Percentiles rank a stretch among this genome's conserved stretches.
Conservation (phyloP, 2,329 filamentous ascomycete species). For the Exophiala spinifera region DNA sequence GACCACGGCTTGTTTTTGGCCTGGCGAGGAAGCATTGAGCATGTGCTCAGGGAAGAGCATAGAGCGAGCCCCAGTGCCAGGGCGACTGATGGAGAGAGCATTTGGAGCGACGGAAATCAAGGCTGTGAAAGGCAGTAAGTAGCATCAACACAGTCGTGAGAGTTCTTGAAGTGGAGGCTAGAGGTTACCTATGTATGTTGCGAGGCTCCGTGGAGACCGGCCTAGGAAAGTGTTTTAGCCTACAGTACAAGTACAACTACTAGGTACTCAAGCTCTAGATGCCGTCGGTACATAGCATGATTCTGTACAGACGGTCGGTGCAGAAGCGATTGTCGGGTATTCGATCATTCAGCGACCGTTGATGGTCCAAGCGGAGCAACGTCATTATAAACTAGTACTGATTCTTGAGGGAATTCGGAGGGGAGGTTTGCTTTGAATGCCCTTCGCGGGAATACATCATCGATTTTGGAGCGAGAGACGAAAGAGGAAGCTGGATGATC, state of each 20-base stretch:
- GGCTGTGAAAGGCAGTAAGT: neutral
- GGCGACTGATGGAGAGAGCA: neutral
- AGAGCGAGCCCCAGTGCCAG: neutral
- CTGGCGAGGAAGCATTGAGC: constrained; percentile 5
- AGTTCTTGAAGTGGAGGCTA: too few relatives aligned
- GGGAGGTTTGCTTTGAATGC: too few relatives aligned
- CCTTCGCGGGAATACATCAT: neutral
- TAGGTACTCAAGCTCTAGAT: neutral
- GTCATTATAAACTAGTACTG: neutral
- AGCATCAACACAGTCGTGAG: neutral
- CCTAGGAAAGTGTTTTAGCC: too few relatives aligned
- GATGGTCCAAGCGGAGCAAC: neutral
- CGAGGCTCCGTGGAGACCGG: too few relatives aligned
- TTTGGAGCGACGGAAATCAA: neutral
- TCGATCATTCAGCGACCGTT: neutral
- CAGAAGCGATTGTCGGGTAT: neutral
- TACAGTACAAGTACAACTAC: too few relatives aligned
- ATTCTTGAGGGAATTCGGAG: too few relatives aligned
- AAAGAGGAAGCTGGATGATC: constrained; percentile 5
- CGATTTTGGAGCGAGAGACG: neutral
- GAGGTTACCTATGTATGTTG: too few relatives aligned
- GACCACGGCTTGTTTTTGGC: constrained; percentile 26
- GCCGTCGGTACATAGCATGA: neutral
- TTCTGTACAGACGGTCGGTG: neutral
- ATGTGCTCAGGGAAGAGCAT: neutral